These are phyloP conservation scores for Elongisporangium undulatum DNA, from an alignment of 352 stramenopile genomes.

Conservation along the genomic window DNA sequence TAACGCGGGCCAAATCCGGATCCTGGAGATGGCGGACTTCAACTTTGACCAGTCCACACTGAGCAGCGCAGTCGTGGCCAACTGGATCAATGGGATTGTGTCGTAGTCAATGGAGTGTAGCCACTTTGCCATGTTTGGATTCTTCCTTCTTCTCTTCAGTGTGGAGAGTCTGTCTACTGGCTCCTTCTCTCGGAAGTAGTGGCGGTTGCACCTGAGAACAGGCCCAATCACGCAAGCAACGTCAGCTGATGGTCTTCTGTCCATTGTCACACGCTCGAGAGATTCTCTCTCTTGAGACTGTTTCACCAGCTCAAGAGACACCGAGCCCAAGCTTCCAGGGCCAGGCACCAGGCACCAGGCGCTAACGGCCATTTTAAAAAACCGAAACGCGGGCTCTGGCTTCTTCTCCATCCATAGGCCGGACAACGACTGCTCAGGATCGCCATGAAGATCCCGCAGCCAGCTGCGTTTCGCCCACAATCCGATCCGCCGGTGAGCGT, in stretches of 20 bases:
- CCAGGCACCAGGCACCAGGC: too few species aligned
- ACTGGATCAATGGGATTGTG: slow-evolving; percentile 9
- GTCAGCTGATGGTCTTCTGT: not conserved
- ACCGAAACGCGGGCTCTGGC: not conserved
- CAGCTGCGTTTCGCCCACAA: not conserved
- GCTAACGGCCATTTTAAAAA: not conserved
- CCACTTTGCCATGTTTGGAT: not conserved
- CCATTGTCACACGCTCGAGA: not conserved
- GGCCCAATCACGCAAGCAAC: not conserved
- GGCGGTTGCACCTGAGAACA: too few species aligned
- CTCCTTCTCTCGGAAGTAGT: not conserved
- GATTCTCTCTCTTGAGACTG: too few species aligned
- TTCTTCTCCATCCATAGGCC: too few species aligned
- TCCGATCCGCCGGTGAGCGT: not conserved
- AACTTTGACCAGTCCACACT: slow-evolving; percentile 38
- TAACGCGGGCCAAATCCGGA: slow-evolving; percentile 48
- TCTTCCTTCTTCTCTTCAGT: not conserved
- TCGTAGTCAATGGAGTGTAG: not conserved
- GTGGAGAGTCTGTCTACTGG: not conserved
- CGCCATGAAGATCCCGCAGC: not conserved
- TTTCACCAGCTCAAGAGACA: not conserved
- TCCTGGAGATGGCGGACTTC: slow-evolving; percentile 48
- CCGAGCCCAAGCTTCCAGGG: too few species aligned
- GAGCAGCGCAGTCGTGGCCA: slow-evolving; percentile 3
- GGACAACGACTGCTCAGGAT: too few species aligned